Evolutionary conservation across 2,329 filamentous ascomycete species (phyloP).

Genomic region (Aspergillus novofumigatus): DNA sequence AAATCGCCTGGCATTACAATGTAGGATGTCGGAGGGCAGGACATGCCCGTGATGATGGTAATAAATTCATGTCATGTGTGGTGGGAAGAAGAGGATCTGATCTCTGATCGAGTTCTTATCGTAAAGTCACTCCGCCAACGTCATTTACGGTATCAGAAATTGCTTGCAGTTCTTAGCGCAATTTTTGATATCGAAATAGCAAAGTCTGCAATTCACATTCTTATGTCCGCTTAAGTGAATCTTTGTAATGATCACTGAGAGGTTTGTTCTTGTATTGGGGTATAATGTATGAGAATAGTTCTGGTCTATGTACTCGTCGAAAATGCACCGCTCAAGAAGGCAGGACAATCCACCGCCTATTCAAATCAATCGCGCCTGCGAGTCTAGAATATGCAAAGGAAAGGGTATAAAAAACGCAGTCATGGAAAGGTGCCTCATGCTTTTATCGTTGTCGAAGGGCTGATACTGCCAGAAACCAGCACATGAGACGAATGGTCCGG

Average conservation of each 20-base stretch:
- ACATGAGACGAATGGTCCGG: constrained; percentile 5
- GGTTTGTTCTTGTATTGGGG: not conserved
- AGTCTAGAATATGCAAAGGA: not conserved
- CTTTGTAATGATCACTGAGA: not conserved
- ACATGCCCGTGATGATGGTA: constrained; percentile 27
- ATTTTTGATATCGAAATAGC: too few species aligned
- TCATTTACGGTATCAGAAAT: not conserved
- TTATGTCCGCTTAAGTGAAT: not conserved
- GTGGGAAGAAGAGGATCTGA: not conserved
- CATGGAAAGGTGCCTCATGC: constrained; percentile 1
- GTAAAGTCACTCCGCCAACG: not conserved
- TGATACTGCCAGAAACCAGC: constrained; percentile 5
- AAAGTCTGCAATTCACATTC: too few species aligned
- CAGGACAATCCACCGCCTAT: not conserved
- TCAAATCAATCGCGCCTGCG: not conserved
- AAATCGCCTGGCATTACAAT: constrained; percentile 16
- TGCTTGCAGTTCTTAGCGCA: too few species aligned
- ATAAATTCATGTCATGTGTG: constrained; percentile 18
- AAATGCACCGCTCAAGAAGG: not conserved
- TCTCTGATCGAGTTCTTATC: not conserved
- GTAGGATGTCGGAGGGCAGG: constrained; percentile 21
- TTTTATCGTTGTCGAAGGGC: constrained; percentile 12
- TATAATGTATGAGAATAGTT: not conserved
- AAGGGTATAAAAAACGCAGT: not conserved
- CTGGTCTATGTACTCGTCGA: not conserved